Evolutionary conservation across 208 protist genomes (phyloP).

Genomic region (Leishmania major): DNA sequence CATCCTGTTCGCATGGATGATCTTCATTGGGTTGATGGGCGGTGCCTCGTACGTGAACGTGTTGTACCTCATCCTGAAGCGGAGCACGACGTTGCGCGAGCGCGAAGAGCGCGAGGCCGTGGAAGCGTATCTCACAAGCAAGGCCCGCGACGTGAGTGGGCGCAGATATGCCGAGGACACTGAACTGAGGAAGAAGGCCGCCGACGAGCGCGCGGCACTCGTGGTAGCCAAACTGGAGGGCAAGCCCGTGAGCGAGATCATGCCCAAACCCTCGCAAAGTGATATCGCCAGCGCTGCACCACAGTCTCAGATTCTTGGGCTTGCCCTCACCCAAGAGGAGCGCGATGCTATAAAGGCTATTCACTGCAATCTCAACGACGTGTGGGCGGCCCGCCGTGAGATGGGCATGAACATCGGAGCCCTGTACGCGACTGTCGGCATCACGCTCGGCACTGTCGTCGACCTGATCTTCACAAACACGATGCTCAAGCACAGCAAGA

Average conservation of each 20-base stretch:
- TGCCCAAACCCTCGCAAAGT: neutral
- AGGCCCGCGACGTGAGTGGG: neutral
- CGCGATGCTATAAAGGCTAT: constrained; percentile 33
- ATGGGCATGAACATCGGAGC: constrained; percentile 85
- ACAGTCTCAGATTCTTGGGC: neutral
- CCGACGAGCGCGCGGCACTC: neutral
- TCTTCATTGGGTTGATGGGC: constrained; percentile 90
- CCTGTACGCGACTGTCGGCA: constrained; percentile 83
- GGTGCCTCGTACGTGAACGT: constrained; percentile 93
- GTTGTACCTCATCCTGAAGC: constrained; percentile 86
- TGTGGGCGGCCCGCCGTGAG: constrained; percentile 71
- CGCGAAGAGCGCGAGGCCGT: constrained; percentile 33
- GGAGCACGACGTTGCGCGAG: constrained; percentile 34
- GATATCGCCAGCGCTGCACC: neutral
- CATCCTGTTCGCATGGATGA: constrained; percentile 83
- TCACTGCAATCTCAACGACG: constrained; percentile 20
- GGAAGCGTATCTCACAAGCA: neutral
- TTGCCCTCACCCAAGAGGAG: constrained; percentile 22
- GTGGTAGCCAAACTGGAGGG: neutral
- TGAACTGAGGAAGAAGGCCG: neutral
- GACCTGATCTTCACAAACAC: constrained; percentile 84
- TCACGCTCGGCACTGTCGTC: constrained; percentile 64
- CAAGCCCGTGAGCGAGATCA: neutral
- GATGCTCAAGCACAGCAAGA: constrained; percentile 22
- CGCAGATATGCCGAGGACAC: neutral